Conservation (phyloP, 495 filamentous ascomycete species). For the Neurospora pannonica region DNA sequence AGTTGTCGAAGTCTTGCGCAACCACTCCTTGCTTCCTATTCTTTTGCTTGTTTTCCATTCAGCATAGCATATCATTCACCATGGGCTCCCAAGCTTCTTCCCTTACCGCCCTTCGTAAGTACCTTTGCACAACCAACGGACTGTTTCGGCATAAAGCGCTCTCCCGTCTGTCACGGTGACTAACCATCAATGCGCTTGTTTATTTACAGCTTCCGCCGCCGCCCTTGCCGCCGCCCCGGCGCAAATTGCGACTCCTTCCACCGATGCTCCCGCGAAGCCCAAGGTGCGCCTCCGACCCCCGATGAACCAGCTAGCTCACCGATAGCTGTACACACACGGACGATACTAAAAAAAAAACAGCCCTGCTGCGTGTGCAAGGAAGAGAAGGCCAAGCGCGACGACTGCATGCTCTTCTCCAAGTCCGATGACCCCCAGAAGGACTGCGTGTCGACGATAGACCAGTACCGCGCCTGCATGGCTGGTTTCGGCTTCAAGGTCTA, state of each 20-base stretch:
- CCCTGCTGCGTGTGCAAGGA: conserved; percentile 96
- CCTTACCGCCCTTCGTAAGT: background rate
- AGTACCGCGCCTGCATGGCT: conserved; percentile 87
- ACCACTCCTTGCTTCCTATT: background rate
- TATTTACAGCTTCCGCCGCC: conserved; percentile 18
- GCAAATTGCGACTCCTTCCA: conserved; percentile 9
- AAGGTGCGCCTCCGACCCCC: conserved; percentile 25
- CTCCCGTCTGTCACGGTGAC: background rate
- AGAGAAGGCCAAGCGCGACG: conserved; percentile 85
- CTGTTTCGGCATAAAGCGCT: background rate
- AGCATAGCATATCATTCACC: background rate
- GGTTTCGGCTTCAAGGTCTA: conserved; percentile 82
- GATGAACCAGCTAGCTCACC: background rate
- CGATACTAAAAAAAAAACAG: conserved; percentile 32
- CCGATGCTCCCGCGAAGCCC: conserved; percentile 30
- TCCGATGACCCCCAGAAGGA: conserved; percentile 65
- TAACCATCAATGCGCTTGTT: background rate
- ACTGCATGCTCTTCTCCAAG: conserved; percentile 96
- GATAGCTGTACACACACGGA: background rate
- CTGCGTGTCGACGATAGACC: conserved; percentile 70
- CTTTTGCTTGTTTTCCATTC: background rate
- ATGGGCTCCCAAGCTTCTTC: conserved; percentile 26
- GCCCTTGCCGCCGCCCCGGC: conserved; percentile 14
- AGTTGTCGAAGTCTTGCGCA: background rate
- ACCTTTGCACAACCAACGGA: background rate